Base-by-base conservation (phyloP, 164 flowering plant genomes). In the Dillenia turbinata region DNA sequence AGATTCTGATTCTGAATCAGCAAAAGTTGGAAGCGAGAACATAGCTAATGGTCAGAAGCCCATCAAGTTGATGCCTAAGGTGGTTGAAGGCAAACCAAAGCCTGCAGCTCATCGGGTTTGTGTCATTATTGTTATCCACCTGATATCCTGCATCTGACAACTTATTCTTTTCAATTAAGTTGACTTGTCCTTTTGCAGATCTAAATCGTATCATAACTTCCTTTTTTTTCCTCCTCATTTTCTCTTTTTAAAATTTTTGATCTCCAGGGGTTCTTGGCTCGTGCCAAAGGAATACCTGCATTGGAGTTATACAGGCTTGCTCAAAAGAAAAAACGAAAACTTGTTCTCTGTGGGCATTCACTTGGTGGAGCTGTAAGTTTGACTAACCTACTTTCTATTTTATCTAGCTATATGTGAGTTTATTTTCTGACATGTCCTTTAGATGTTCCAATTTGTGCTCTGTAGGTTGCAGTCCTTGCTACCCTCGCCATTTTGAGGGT, bases 201-300 rank as follows among this genome's bases (percentile, higher is more conserved):
- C 10, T 45, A 12, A 22, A 40, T 44, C 11, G n/a, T 17, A 12
- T 6, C n/a, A 46, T 50, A 12, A 44, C 56, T 55, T 19, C 43
- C 46, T 52, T 13, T 26, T 59, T 56, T 45, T 59, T 52, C 33
- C 17, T 2, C 33, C 33, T 26, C 33, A 26, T 26, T 26, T 26
- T 16, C 57, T 49, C 12, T 7, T 8, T 44, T 58, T 33, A 12
- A 54, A 58, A 64, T 22, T 57, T 57, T 15, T 60, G 57, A 26
- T 65, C 49, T 60, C 33, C 56, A 94, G 99, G 97, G 99, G 13
- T 94, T 94, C 77, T 71, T 94, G 81, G 92, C 92, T 73, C 95
- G 97, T 68, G 99, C 99, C 43, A 94, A 94, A 81, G 99, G 99
- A 49, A 91, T 94, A 75, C 99, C 99, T 54, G 99, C 97, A 69